Conservation (phyloP, 176 grass and related monocot genomes). For the Cenchrus purpureus region DNA sequence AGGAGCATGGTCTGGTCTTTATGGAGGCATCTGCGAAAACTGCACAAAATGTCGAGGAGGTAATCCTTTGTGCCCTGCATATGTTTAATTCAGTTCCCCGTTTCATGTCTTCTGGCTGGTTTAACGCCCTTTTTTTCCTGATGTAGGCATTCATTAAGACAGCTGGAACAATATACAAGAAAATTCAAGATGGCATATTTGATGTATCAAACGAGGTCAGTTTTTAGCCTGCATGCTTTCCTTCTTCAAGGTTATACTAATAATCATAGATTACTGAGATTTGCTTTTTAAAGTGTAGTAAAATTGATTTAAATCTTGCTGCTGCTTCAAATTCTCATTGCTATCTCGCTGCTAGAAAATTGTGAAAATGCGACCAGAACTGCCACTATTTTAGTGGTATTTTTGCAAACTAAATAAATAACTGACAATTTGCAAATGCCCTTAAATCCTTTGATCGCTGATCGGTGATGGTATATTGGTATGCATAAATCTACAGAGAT, state of each 20-base stretch:
- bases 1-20: conserved; percentile 74
- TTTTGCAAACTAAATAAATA: not conserved
- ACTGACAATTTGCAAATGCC: not conserved
- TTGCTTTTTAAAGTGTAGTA: not conserved
- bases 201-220: conserved; percentile 85
- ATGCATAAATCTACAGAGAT: not conserved
- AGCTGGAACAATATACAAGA: conserved; percentile 81
- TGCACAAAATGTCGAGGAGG: conserved; percentile 78
- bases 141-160: conserved; percentile 78
- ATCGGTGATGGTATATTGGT: not conserved
- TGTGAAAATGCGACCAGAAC: not conserved
- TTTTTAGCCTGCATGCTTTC: not conserved
- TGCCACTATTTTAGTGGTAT: not conserved
- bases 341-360: not conserved
- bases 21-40: conserved; percentile 88
- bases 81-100: not conserved
- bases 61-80: conserved; percentile 16
- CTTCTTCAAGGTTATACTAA: conserved; percentile 17
- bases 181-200: conserved; percentile 84
- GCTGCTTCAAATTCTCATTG: not conserved
- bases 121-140: conserved; percentile 3
- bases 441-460: not conserved
- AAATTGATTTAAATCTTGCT: conserved; percentile 11
- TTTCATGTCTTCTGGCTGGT: not conserved
- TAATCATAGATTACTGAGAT: not conserved